Evolutionary conservation across 345 rosid genomes (phyloP), one percentile per base, ranked within the genome.

Genomic region (Alliaria petiolata): DNA sequence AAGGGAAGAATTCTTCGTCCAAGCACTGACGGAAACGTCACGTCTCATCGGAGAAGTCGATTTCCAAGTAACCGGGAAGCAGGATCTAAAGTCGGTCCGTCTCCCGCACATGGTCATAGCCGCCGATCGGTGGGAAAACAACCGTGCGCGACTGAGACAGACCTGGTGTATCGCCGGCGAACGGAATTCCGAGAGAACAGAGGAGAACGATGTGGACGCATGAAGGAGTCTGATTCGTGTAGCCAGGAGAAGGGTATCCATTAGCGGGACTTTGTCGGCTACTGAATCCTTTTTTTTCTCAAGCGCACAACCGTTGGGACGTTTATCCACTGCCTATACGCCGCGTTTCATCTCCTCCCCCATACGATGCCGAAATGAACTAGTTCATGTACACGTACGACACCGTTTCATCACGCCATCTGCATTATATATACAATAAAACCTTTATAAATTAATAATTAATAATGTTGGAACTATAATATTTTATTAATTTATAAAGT

Each of bases 11-110:
- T 62, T 6, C 51, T 64, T 55, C 56, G 33, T 46, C 4, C 84
- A 67, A 26, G 86, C 84, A 13, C 57, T 76, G 56, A 74, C 80
- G n/a, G 76, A 68, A 72, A 71, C 43, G 8, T 26, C 67, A 43
- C 50, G 35, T 72, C 56, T 66, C 46, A 25, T 62, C 46, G 69
- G 73, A 65, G 33, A 8, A 16, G 46, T 58, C 25, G 25, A n/a
- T 47, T 33, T 55, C 71, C 46, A 58, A 38, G 30, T 58, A 31
- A 3, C 31, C 19, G 51, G 54, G 54, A 67, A 67, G 20, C 46
- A 46, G 49, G 17, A 62, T 42, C 35, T 65, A 16, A 55, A 56
- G 56, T 38, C 42, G 39, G 50, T 43, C 26, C 34, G 36, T 52
- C 43, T 40, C 25, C 2, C 55, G 34, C 34, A 16, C 57, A 9